Base-by-base conservation (phyloP, 176 grass and related monocot species). In the Echinochloa phyllopogon region DNA sequence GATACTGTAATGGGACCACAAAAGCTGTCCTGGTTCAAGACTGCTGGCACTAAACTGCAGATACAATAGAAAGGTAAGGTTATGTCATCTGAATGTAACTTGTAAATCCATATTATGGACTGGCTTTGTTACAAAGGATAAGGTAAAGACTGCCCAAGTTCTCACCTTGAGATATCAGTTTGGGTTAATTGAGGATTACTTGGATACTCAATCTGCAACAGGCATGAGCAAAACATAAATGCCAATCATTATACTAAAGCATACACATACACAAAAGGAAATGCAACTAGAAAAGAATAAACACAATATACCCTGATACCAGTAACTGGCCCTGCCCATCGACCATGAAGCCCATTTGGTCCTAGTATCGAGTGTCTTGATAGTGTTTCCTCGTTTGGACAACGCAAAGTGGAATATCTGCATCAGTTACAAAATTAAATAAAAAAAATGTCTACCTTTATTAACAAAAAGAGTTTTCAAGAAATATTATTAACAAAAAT, bases 361-460 rank as follows among this genome's bases (percentile, higher is more conserved):
- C 96, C 96, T 78, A 95, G 87, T 87, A 98, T 87, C 18, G 96
- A 98, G 86, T 98, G 96, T 75, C 91, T 95, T 4, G 89, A 95
- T 86, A 98, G 82, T 52, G 93, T 95, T 90, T 98, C 96, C 85
- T 98, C 87, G 62, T 98, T 95, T 65, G 93, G 91, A 89, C 85
- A 79, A 58, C 81, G 77, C 47, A 98, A 39, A 76, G 76, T 93
- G 42, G 92, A 83, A 79, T 88, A 90, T 85, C 96, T 98, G 91
- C 78, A 94, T 76, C 90, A 60, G 43, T 49, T 85, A 78, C n/a
- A 89, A 41, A 20, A 24, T 51, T 68, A 77, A 67, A 13, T 13
- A 38, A 76, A 50, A 29, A 16, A 49, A 27, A 33, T 79, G 47
- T 65, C 29, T 62, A 10, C 42, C 38, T 27, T 65, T 52, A 75